phyloP scores from a whole-genome alignment of 768 basidiomycete genomes.

The Panaeolus papilionaceus region DNA sequence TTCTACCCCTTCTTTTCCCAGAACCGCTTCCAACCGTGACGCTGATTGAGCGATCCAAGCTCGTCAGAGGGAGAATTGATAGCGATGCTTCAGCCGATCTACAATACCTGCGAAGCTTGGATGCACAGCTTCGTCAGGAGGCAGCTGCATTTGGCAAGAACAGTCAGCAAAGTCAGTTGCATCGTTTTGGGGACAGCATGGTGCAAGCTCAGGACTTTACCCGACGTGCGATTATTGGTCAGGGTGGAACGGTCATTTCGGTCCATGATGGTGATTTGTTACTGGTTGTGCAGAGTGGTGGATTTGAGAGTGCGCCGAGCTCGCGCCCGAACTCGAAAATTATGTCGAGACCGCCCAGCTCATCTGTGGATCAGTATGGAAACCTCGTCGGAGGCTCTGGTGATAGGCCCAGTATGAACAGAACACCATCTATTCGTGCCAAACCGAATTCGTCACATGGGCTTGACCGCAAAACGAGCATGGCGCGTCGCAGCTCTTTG shows the following conservation, averaged over 20 bases:
- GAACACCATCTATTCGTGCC: constrained; percentile 80
- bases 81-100: constrained; percentile 65
- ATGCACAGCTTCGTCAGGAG: constrained; percentile 50
- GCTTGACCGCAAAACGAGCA: constrained; percentile 78
- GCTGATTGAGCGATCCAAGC: constrained; percentile 69
- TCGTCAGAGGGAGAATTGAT: constrained; percentile 73
- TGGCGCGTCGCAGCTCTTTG: constrained; percentile 77
- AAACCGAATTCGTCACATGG: constrained; percentile 72
- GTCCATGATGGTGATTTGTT: constrained; percentile 79
- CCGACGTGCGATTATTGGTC: constrained; percentile 47
- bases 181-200: constrained; percentile 18
- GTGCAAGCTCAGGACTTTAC: constrained; percentile 36
- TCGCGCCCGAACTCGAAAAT: constrained; percentile 67
- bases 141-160: constrained; percentile 30
- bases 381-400: constrained; percentile 26
- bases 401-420: constrained; percentile 51
- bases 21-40: constrained; percentile 73
- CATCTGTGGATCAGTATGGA: constrained; percentile 46
- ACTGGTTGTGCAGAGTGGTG: constrained; percentile 66
- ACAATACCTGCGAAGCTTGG: constrained; percentile 60
- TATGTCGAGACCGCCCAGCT: constrained; percentile 76
- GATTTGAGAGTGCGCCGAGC: constrained; percentile 47
- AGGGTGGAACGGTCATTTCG: constrained; percentile 74
- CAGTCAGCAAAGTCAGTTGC: constrained; percentile 35
- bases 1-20: constrained; percentile 78